A percentile compares a stretch with the other conserved stretches of the same genome.
Conservation (phyloP, 305 asterid species). For the Fraxinus albicans region DNA sequence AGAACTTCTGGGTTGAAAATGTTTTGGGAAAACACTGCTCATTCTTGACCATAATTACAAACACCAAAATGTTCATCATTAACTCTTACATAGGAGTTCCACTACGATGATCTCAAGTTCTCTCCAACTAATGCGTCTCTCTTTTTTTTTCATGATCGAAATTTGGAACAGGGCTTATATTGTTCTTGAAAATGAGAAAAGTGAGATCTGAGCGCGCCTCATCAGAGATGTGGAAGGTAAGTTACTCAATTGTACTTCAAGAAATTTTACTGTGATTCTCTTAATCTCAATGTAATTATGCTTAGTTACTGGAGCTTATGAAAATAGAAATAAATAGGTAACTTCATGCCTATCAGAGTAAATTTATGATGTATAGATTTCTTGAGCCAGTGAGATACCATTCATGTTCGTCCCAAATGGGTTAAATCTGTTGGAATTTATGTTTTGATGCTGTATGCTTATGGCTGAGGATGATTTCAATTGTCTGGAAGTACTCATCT, state of each 20-base stretch:
- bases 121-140: conserved; percentile 15
- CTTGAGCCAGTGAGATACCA: not conserved
- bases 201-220: conserved; percentile 89
- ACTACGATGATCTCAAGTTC: not conserved
- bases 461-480: not conserved
- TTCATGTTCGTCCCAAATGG: not conserved
- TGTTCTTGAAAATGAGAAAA: conserved; percentile 89
- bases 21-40: not conserved
- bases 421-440: not conserved
- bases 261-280: not conserved
- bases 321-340: not conserved
- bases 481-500: not conserved
- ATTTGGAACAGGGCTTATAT: conserved; percentile 58
- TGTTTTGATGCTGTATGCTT: not conserved
- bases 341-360: not conserved
- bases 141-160: conserved; percentile 8
- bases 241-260: conserved; percentile 3
- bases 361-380: not conserved
- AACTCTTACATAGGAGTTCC: not conserved
- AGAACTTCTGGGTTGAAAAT: not conserved
- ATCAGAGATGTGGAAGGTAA: conserved; percentile 89
- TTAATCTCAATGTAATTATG: conserved; percentile 1
- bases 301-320: not conserved
- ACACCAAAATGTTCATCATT: not conserved
- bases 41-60: not conserved